Percentiles rank a stretch among this genome's conserved stretches.
Conservation (phyloP, 2,329 filamentous ascomycete genomes). For the Botrytis hyacinthi region DNA sequence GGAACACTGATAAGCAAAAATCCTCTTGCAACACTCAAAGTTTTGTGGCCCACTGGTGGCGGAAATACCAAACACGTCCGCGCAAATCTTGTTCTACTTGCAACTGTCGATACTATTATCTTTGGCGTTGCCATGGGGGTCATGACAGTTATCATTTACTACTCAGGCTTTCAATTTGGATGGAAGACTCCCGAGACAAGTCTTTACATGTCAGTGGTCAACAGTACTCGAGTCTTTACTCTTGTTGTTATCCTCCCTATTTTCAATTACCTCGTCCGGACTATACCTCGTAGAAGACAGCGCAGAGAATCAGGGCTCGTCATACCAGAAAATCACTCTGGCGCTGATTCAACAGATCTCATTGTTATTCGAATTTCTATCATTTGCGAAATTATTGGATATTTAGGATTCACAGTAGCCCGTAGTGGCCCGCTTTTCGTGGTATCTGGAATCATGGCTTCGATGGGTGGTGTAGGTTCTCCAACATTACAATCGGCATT, state of each 20-base stretch:
- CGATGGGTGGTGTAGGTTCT: constrained; percentile 79
- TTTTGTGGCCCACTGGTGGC: constrained; percentile 71
- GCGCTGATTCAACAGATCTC: constrained; percentile 76
- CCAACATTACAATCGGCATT: constrained; percentile 81
- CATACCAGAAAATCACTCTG: constrained; percentile 44
- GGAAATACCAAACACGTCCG: constrained; percentile 59
- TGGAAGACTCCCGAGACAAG: constrained; percentile 83
- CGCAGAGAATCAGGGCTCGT: constrained; percentile 60
- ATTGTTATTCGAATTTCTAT: constrained; percentile 73
- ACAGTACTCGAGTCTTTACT: constrained; percentile 68
- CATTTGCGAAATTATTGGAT: constrained; percentile 72
- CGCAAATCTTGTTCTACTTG: constrained; percentile 78
- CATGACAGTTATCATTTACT: constrained; percentile 79
- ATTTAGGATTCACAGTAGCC: constrained; percentile 69
- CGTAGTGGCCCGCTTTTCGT: constrained; percentile 64
- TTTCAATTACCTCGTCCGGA: constrained; percentile 72
- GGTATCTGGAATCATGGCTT: constrained; percentile 67
- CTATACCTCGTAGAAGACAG: constrained; percentile 33
- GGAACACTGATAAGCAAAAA: constrained; percentile 52
- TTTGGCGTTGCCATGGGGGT: constrained; percentile 80
- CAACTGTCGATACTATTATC: constrained; percentile 76
- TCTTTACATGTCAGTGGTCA: constrained; percentile 77
- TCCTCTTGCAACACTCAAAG: constrained; percentile 71
- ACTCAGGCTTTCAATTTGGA: constrained; percentile 73
- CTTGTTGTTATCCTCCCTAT: constrained; percentile 74